Conservation (phyloP, 768 basidiomycete genomes). For the Termitomyces heimii region DNA sequence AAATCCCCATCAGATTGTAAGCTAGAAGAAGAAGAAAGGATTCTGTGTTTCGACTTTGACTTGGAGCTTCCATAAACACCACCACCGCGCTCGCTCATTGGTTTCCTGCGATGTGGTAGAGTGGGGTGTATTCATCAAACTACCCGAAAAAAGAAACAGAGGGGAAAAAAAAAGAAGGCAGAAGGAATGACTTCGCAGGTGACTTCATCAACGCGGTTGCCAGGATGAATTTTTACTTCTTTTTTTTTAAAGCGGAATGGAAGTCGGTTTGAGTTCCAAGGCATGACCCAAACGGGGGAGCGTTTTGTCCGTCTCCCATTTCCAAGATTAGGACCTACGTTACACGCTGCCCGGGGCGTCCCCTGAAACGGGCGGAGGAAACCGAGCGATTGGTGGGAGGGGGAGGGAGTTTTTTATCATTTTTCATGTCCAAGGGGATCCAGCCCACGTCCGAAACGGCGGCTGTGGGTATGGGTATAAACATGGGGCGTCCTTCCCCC, state of each 20-base stretch:
- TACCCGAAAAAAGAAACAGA: too few relatives aligned
- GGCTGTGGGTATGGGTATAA: too few relatives aligned
- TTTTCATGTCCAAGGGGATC: neutral
- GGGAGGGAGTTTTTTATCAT: too few relatives aligned
- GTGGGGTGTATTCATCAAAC: too few relatives aligned
- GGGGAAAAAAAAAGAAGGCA: too few relatives aligned
- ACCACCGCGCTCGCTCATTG: neutral
- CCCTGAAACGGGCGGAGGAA: neutral
- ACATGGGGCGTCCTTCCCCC: too few relatives aligned
- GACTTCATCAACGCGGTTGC: neutral
- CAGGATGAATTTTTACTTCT: neutral
- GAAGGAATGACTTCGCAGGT: neutral
- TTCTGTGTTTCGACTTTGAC: neutral
- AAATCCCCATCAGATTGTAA: neutral
- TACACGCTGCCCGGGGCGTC: neutral
- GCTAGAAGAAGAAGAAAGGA: neutral
- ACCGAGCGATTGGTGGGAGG: neutral
- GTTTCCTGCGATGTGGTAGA: too few relatives aligned
- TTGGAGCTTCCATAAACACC: neutral
- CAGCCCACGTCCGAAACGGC: neutral
- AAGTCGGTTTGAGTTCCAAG: neutral
- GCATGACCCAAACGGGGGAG: neutral
- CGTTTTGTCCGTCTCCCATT: neutral
- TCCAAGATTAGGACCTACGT: neutral
- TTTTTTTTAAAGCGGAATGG: neutral